Evolutionary conservation across 306 rosid species (phyloP).

Genomic region (Nissolia schottii): DNA sequence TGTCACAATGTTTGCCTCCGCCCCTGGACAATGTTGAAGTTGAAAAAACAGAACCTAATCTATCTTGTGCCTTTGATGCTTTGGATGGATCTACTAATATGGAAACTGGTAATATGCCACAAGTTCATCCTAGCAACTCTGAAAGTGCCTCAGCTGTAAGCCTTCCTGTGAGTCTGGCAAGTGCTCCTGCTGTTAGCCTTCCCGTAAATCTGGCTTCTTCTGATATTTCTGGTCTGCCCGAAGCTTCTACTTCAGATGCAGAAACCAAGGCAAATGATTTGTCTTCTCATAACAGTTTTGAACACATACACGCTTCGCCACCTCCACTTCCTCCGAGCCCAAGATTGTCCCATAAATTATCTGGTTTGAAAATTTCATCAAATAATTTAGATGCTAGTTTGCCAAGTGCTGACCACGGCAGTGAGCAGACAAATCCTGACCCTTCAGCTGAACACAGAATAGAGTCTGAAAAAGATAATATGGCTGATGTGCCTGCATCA

Average conservation of each 20-base stretch:
- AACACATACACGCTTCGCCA: slow-evolving; percentile 31
- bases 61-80: slow-evolving; percentile 33
- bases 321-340: slow-evolving; percentile 60
- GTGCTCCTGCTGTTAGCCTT: slow-evolving; percentile 23
- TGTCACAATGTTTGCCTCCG: slow-evolving; percentile 72
- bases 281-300: slow-evolving; percentile 38
- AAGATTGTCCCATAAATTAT: slow-evolving; percentile 39
- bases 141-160: slow-evolving; percentile 32
- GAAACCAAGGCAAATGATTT: slow-evolving; percentile 35
- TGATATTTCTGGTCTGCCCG: slow-evolving; percentile 37
- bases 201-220: slow-evolving; percentile 44
- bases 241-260: slow-evolving; percentile 34
- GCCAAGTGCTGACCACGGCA: slow-evolving; percentile 27
- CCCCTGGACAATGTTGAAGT: slow-evolving; percentile 49
- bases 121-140: slow-evolving; percentile 27
- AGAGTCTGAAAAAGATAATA: slow-evolving; percentile 39
- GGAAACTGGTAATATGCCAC: slow-evolving; percentile 35
- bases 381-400: slow-evolving; percentile 37
- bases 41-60: slow-evolving; percentile 39
- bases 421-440: slow-evolving; percentile 32
- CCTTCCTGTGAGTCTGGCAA: slow-evolving; percentile 31
- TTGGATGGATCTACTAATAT: slow-evolving; percentile 32
- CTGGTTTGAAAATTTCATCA: slow-evolving; percentile 38
- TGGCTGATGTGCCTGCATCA: slow-evolving; percentile 30
- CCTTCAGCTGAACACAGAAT: slow-evolving; percentile 29